Percentiles rank a stretch among this genome's conserved stretches.
phyloP scores from a whole-genome alignment of 2,329 filamentous ascomycete species.

The Coniochaeta pulveracea region DNA sequence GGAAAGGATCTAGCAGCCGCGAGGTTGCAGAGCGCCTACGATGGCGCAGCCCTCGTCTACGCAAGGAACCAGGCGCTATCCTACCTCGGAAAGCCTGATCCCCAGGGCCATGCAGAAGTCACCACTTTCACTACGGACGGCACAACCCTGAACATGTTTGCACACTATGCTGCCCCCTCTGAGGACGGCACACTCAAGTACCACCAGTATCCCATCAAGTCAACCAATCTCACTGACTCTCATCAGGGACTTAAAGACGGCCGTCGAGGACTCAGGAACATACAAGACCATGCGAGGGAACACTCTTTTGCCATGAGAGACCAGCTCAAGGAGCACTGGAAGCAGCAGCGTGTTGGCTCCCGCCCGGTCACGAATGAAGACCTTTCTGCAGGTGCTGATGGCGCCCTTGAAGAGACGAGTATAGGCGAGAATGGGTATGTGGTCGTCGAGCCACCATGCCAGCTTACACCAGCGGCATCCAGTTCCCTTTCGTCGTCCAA shows the following conservation, averaged over 20 bases:
- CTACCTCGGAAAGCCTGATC: conserved; percentile 9
- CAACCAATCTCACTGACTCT: conserved; percentile 9
- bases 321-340: conserved; percentile 11
- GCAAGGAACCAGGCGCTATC: conserved; percentile 15
- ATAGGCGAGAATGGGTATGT: neutral
- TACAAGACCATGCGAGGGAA: conserved; percentile 12
- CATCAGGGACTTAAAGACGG: conserved; percentile 9
- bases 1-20: conserved; percentile 9
- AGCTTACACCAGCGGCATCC: too few species aligned
- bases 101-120: conserved; percentile 11
- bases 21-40: conserved; percentile 11
- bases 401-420: neutral
- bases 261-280: conserved; percentile 12
- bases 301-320: conserved; percentile 10
- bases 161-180: conserved; percentile 13
- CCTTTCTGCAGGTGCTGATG: neutral
- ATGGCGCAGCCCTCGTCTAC: conserved; percentile 17
- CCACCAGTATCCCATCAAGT: conserved; percentile 11
- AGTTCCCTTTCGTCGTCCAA: too few species aligned
- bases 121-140: conserved; percentile 17
- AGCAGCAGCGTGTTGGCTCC: conserved; percentile 5
- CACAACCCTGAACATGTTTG: conserved; percentile 13
- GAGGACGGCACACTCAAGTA: conserved; percentile 10
- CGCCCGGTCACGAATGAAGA: conserved; percentile 4
- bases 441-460: too few species aligned